Percentiles rank a stretch among this genome's conserved stretches.
Conservation (phyloP, 2,329 filamentous ascomycete genomes). For the Epicoccum sorghinum region DNA sequence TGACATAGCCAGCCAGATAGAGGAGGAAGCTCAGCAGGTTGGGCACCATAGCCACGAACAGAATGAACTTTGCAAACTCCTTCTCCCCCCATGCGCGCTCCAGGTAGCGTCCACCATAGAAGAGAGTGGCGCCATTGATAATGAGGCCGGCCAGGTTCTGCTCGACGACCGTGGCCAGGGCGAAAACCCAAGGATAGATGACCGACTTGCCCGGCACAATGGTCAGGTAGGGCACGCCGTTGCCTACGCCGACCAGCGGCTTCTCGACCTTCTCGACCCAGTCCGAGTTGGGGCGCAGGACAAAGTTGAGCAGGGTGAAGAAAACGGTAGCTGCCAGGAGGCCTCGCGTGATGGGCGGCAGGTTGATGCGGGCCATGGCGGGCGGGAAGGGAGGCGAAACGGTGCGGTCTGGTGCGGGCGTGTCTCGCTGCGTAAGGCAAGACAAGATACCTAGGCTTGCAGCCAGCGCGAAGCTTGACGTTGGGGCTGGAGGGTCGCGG, state of each 20-base stretch:
- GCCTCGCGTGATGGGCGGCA: slow-evolving; percentile 87
- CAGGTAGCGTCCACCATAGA: slow-evolving; percentile 91
- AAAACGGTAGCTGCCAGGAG: slow-evolving; percentile 75
- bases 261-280: slow-evolving; percentile 54
- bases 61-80: slow-evolving; percentile 89
- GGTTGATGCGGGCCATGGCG: slow-evolving; percentile 81
- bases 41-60: slow-evolving; percentile 77
- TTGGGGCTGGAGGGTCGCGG: background rate
- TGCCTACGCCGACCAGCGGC: slow-evolving; percentile 55
- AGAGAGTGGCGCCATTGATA: slow-evolving; percentile 78
- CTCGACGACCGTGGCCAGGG: slow-evolving; percentile 87
- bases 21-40: slow-evolving; percentile 77
- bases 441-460: too few relatives aligned
- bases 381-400: background rate
- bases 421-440: background rate
- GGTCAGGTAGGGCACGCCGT: slow-evolving; percentile 83
- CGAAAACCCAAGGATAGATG: slow-evolving; percentile 90
- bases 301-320: slow-evolving; percentile 82
- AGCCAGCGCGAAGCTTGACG: too few relatives aligned
- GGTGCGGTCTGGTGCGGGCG: background rate
- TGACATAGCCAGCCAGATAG: slow-evolving; percentile 73
- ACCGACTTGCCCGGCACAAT: slow-evolving; percentile 83
- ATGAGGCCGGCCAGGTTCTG: slow-evolving; percentile 87
- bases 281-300: slow-evolving; percentile 63
- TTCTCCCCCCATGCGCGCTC: slow-evolving; percentile 93